phyloP scores from a whole-genome alignment of 495 filamentous ascomycete species.

The Letharia lupina region DNA sequence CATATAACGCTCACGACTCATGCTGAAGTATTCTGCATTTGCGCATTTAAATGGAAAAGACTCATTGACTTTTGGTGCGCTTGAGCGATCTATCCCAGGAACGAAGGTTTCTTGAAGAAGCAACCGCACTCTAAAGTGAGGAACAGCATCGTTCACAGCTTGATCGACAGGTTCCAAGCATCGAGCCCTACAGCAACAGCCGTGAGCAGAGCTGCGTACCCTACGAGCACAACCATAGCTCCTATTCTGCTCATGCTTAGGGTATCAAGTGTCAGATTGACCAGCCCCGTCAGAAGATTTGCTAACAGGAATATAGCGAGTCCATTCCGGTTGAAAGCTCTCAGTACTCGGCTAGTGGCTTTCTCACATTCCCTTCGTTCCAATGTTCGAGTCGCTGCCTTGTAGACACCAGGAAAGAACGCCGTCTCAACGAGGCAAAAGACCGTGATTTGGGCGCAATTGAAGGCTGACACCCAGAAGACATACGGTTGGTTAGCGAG shows the following conservation, averaged over 20 bases:
- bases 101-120: neutral
- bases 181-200: conserved; percentile 64
- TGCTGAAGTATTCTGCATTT: neutral
- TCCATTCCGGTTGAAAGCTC: conserved; percentile 82
- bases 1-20: neutral
- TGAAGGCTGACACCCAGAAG: conserved; percentile 85
- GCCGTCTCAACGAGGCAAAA: conserved; percentile 70
- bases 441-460: conserved; percentile 64
- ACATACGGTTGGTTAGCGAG: conserved; percentile 92
- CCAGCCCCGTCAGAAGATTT: conserved; percentile 78
- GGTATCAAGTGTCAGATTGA: conserved; percentile 80
- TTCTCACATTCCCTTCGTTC: conserved; percentile 42
- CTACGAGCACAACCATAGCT: conserved; percentile 66
- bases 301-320: conserved; percentile 79
- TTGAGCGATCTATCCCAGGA: neutral
- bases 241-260: conserved; percentile 52
- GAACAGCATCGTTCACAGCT: conserved; percentile 42
- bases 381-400: conserved; percentile 35
- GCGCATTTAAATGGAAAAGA: neutral
- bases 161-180: conserved; percentile 62
- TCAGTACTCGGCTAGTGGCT: conserved; percentile 67
- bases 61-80: neutral
- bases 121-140: neutral
- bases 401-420: conserved; percentile 66
- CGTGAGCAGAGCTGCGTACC: conserved; percentile 60